Conservation (phyloP, 23 red algal species). For the Gracilaria vermiculophylla region DNA sequence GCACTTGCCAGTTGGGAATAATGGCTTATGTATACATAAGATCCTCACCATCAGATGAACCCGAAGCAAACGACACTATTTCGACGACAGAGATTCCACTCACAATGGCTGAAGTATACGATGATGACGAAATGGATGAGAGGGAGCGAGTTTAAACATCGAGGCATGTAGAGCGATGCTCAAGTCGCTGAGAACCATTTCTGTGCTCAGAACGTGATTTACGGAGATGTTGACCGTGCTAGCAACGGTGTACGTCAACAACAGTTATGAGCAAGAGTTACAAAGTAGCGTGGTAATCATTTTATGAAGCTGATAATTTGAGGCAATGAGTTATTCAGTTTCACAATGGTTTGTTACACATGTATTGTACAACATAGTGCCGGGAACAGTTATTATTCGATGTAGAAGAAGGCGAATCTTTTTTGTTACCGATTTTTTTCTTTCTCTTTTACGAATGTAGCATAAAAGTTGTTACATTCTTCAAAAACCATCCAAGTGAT, state of each 20-base stretch:
- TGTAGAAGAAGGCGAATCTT: background rate
- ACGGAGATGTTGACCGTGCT: background rate
- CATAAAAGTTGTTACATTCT: slow-evolving; percentile 68
- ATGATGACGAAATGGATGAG: slow-evolving; percentile 1
- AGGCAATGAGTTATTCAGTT: slow-evolving; percentile 12
- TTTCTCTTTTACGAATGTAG: background rate
- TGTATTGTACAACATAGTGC: slow-evolving; percentile 13
- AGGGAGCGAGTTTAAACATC: background rate
- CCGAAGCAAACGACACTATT: background rate
- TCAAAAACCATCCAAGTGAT: slow-evolving; percentile 99
- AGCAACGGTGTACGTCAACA: background rate
- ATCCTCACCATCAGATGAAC: slow-evolving; percentile 12
- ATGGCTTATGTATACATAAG: slow-evolving; percentile 59
- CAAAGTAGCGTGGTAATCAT: background rate
- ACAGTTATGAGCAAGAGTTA: background rate
- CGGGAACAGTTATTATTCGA: background rate
- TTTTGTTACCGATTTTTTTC: slow-evolving; percentile 13
- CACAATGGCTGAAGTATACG: slow-evolving; percentile 16
- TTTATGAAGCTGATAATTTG: background rate
- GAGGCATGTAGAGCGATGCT: background rate
- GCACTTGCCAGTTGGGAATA: slow-evolving; percentile 85
- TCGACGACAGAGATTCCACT: slow-evolving; percentile 12
- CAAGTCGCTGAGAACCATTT: background rate
- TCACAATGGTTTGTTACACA: background rate
- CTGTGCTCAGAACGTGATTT: background rate